Evolutionary conservation across 805 yeast species (phyloP), one percentile per base, ranked within the genome.

Genomic region (Wickerhamiella spandovensis): DNA sequence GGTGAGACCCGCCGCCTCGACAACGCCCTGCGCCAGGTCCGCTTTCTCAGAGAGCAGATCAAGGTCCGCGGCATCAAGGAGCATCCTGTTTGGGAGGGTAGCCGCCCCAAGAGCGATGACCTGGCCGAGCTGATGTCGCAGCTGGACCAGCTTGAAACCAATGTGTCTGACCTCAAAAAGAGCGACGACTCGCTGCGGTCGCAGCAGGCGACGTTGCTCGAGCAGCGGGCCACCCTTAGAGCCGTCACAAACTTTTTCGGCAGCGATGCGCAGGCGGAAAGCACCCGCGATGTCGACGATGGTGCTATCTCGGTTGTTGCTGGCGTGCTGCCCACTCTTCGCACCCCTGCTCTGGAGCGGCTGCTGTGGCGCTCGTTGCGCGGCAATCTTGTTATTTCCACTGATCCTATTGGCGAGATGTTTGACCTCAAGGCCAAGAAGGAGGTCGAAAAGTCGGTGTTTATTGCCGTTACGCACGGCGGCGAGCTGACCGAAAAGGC

Each of bases 401-500:
- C 83, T 55, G 75, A 76, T 46, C 92, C 84, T 57, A 78, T 90
- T 52, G 75, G 76, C 6, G 84, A 82, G 58, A 68, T 87, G 48
- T 76, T 75, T 60, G 94, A 86, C 59, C 64, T 75, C 43, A 74
- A 78, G 60, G 59, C 79, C 21, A 76, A 76, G 47, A 72, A 72
- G 28, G 69, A 67, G 48, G 77, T 82, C 10, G 81, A 77, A 55
- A 90, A 90, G 65, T 84, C 81, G 62, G 81, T 87, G 45, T 89
- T 92, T 61, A 78, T 94, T 53, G 81, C 90, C 38, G 89, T 89
- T 61, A 84, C 97, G 20, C 97, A 94, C 67, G 99, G 99, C 61
- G 71, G 77, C 37, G 68, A 82, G 54, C 73, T 92, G 51, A 65
- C 82, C 48, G 72, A 77, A 54, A 79, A 90, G 64, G 84, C 89